phyloP scores from a whole-genome alignment of 352 stramenopile genomes.

The Saprolegnia diclina region DNA sequence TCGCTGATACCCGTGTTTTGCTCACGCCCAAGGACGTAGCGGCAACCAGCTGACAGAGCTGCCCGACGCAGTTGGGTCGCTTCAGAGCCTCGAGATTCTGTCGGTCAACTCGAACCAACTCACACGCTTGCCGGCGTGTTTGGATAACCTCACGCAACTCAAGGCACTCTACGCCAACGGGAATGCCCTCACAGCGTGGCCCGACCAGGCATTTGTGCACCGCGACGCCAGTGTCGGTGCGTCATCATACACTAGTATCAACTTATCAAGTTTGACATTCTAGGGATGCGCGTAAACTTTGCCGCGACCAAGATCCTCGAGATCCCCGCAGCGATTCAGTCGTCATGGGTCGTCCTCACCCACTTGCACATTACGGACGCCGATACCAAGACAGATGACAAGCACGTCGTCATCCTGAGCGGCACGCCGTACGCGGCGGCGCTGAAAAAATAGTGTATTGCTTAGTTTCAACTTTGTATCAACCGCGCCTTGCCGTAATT shows the following conservation, averaged over 20 bases:
- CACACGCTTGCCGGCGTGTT: neutral
- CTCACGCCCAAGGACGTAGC: neutral
- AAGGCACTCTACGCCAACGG: neutral
- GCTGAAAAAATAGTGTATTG: neutral
- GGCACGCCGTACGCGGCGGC: neutral
- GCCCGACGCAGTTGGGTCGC: neutral
- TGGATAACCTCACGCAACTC: neutral
- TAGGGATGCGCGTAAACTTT: constrained; percentile 2
- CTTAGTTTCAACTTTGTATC: neutral
- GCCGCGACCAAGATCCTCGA: constrained; percentile 1
- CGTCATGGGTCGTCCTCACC: neutral
- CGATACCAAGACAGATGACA: neutral
- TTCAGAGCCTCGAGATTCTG: neutral
- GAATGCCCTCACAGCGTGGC: neutral
- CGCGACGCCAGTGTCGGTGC: neutral
- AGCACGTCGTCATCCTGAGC: neutral
- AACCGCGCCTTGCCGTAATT: constrained; percentile 12
- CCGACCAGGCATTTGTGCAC: neutral
- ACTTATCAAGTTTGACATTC: neutral
- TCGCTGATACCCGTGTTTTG: neutral
- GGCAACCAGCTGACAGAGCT: constrained; percentile 1
- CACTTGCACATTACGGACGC: neutral
- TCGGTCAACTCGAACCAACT: constrained; percentile 12
- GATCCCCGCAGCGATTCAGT: neutral
- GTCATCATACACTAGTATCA: neutral